Evolutionary conservation across 495 filamentous ascomycete genomes (phyloP), one percentile per base, ranked within the genome.

Genomic region (Penicillium coffeae): DNA sequence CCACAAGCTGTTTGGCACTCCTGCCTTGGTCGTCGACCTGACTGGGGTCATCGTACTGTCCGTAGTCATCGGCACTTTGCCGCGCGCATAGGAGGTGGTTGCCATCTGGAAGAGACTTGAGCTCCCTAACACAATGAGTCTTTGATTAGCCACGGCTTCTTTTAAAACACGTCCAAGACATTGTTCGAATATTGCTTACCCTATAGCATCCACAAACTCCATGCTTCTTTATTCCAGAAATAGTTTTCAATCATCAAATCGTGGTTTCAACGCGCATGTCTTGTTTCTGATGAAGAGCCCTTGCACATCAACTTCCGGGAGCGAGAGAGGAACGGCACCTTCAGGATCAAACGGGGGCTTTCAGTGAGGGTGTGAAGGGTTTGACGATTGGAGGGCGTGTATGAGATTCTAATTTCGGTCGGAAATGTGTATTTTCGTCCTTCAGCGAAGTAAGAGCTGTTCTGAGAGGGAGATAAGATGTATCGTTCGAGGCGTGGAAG

Each of bases 11-110:
- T 21, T 73, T 55, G 25, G 66, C 52, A 1, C 45, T 58, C 37
- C 52, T 66, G 13, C 65, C 66, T 21, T 68, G 57, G 13, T 43
- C 25, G 14, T 47, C 36, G 18, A 56, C 60, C 14, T 69, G 51
- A 21, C 40, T 54, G 2, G 51, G 60, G 25, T 78, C 71, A 21
- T 83, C 77, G 60, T 86, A 85, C 37, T 76, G 65, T 34, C 70
- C 74, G 19, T 68, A 60, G 36, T 80, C 77, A n/a, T 76, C 66
- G 34, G 74, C 73, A 21, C 58, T 49, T 38, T 73, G 68, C 43
- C 70, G 61, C 0, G 77, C 75, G 41, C 77, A 80, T 39, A 80
- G 62, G 38, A 77, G 63, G 55, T 80, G 77, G 32, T 70, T 60
- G 30, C 64, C 62, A 20, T 70, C 63, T 1, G 74, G 73, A 50